A percentile compares a stretch with the other conserved stretches of the same genome.
These are phyloP conservation scores for Neotropicomus parvogracilis DNA, from an alignment of 1,284 basidiomycete genomes.

Conservation along the genomic window DNA sequence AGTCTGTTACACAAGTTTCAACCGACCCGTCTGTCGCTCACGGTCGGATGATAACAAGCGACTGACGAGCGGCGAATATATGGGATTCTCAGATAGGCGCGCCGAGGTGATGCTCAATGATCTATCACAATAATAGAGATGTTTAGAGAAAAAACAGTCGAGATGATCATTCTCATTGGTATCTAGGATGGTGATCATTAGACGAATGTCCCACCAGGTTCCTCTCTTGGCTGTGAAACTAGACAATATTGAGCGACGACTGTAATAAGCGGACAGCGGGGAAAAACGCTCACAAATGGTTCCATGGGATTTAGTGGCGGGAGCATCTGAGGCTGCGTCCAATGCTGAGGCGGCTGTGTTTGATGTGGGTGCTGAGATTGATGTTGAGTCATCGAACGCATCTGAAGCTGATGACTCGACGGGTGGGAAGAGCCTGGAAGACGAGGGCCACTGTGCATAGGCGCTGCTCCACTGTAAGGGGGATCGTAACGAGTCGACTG, in stretches of 20 bases:
- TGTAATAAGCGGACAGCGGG: background rate
- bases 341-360: slow-evolving; percentile 41
- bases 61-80: slow-evolving; percentile 30
- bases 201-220: slow-evolving; percentile 48
- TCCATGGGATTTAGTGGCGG: slow-evolving; percentile 50
- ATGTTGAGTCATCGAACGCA: slow-evolving; percentile 41
- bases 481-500: slow-evolving; percentile 48
- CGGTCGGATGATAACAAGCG: slow-evolving; percentile 31
- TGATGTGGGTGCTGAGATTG: slow-evolving; percentile 30
- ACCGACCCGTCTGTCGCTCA: slow-evolving; percentile 27
- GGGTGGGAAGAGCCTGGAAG: slow-evolving; percentile 39
- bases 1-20: slow-evolving; percentile 30
- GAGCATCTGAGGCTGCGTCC: slow-evolving; percentile 38
- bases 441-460: slow-evolving; percentile 27
- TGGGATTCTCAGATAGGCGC: slow-evolving; percentile 35
- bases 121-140: slow-evolving; percentile 40
- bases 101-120: slow-evolving; percentile 36
- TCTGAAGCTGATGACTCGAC: slow-evolving; percentile 36
- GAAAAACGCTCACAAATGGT: slow-evolving; percentile 49
- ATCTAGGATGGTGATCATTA: slow-evolving; percentile 47
- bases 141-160: slow-evolving; percentile 29
- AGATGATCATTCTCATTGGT: slow-evolving; percentile 42
- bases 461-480: slow-evolving; percentile 31
- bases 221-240: slow-evolving; percentile 49
- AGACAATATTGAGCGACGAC: slow-evolving; percentile 11